Percentiles rank a stretch among this genome's conserved stretches.
These are phyloP conservation scores for Acanthamoeba royreba DNA, from an alignment of 208 protist species.

Conservation along the genomic window DNA sequence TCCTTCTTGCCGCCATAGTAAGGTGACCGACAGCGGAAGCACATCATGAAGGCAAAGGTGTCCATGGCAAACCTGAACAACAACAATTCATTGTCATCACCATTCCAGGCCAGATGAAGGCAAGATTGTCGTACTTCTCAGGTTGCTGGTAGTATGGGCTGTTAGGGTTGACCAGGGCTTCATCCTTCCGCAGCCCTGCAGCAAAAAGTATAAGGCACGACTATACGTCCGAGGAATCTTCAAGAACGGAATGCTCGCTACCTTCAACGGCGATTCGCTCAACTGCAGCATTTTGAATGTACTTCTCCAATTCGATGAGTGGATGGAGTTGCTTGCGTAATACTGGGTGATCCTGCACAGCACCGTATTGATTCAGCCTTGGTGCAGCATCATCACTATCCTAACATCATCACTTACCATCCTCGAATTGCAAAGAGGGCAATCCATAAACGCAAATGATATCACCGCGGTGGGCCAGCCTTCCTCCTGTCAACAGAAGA, in stretches of 20 bases:
- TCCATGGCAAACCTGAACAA: neutral
- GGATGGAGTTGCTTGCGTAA: neutral
- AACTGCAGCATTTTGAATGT: neutral
- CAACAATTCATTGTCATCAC: neutral
- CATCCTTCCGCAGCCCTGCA: neutral
- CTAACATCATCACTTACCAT: neutral
- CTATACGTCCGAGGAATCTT: no score
- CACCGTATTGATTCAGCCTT: neutral
- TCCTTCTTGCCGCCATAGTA: slow-evolving; percentile 35
- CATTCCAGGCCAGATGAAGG: no score
- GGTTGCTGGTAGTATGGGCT: neutral
- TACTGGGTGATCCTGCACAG: neutral
- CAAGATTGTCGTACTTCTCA: neutral
- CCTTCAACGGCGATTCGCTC: neutral
- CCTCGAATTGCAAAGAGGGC: neutral
- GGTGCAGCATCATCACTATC: neutral
- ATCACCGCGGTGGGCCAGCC: slow-evolving; percentile 24
- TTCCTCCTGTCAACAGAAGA: neutral
- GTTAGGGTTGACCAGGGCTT: neutral
- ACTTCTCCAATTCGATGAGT: neutral
- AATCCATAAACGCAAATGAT: slow-evolving; percentile 14
- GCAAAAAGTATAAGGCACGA: no score
- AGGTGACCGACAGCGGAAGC: neutral
- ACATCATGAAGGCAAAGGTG: neutral
- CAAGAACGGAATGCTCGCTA: no score